Evolutionary conservation across 495 filamentous ascomycete genomes (phyloP), one percentile per base, ranked within the genome.

Genomic region (Penicillium waksmanii): DNA sequence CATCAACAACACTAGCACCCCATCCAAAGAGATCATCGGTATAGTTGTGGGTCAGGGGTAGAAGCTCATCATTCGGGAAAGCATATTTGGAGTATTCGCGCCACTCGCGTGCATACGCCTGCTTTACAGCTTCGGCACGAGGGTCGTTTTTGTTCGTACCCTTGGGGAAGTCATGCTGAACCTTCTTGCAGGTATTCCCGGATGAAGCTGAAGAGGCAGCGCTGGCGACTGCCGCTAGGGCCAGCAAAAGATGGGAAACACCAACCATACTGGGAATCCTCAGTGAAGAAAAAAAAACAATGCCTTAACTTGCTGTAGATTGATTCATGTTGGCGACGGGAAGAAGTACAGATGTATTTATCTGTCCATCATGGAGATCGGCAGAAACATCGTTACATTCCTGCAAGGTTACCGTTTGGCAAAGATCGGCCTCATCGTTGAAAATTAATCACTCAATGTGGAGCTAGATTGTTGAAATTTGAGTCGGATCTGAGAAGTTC

Each of bases 41-140:
- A 33, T 34, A 43, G 31, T 56, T 62, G 33, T 67, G 61, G 23
- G 53, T 61, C 27, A 67, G 18, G n/a, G 65, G 58, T 36, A 64
- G 15, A 10, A 67, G 56, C 9, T 67, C 57, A 51, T 67, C 65
- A 3, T 58, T 47, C 12, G 61, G 58, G 21, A 59, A 67, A 0
- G 61, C 61, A 57, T 64, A 64, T 60, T 67, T 61, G 10, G 38
- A 48, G 23, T 67, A 67, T 52, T 67, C 25, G 18, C 51, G 50
- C 65, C 65, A 67, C 51, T 64, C 61, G n/a, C 65, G 65, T 13
- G 43, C 55, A 52, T 67, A 67, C 3, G 62, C 61, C 52, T 62
- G 17, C 35, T 63, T 63, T 31, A 67, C 62, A 31, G 58, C 61
- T 54, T 67, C 55, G 35, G 58, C 65, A 5, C 65, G 61, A 3